Evolutionary conservation across 1,284 basidiomycete species (phyloP), one percentile per base, ranked within the genome.

Genomic region (Pyrrhoderma lamaoense): DNA sequence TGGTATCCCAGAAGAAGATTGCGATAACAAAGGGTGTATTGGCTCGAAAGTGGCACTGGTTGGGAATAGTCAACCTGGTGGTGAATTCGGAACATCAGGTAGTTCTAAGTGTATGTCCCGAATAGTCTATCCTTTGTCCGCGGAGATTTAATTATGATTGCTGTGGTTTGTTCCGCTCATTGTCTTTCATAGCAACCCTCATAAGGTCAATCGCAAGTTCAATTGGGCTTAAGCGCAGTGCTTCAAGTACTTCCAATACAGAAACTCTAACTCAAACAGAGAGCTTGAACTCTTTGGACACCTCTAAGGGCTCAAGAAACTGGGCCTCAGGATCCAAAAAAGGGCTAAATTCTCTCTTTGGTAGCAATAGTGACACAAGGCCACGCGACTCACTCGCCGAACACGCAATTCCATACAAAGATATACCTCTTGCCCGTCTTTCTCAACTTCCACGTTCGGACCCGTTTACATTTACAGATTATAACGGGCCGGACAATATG

Each of bases 131-230:
- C 57, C 48, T 35, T 53, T 55, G 48, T 44, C 39, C 16, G 47
- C 56, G 59, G 57, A 59, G 38, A 16, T 40, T 7, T n/a, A 40
- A 40, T 18, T 18, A 40, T 5, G 14, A 40, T 40, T 18, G 5
- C 16, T 40, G 5, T 40, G 38, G 5, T 14, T 16, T 40, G 14
- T 40, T 5, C n/a, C 45, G 54, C 42, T 56, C 47, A 23, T 56
- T 51, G 34, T 27, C 37, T 47, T 49, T 35, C 46, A 18, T 63
- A 78, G 80, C 69, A 14, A 71, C 77, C 7, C 73, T 72, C 31
- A 73, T 88, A 56, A 82, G 74, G 63, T 78, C 82, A 0, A 67
- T 89, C 40, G 85, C 83, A 21, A 79, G 67, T 46, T 85, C 85
- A 8, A 67, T 88, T 31, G 82, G 83, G 27, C 70, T 85, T 57